Evolutionary conservation across 2,329 filamentous ascomycete species (phyloP).

Genomic region (Hypoxylon sp.): DNA sequence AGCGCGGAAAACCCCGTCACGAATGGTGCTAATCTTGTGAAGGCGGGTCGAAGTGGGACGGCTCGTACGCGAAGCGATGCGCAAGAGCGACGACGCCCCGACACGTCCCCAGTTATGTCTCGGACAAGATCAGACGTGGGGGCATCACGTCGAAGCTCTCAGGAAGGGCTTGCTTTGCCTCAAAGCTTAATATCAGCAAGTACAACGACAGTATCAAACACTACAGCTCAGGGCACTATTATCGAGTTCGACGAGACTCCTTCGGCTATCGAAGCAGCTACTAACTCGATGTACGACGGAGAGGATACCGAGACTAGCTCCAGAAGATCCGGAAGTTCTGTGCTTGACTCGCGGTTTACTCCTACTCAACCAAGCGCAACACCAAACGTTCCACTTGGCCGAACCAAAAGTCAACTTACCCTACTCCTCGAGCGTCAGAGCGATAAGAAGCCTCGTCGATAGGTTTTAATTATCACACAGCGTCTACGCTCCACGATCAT

Average conservation of each 20-base stretch:
- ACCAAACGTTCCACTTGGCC: conserved; percentile 59
- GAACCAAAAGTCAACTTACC: conserved; percentile 68
- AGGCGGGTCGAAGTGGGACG: conserved; percentile 12
- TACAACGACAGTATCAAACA: conserved; percentile 52
- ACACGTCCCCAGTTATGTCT: conserved; percentile 41
- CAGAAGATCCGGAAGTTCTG: conserved; percentile 44
- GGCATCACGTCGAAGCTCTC: conserved; percentile 32
- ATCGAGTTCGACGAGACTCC: conserved; percentile 50
- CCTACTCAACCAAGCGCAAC: conserved; percentile 60
- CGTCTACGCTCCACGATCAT: not conserved
- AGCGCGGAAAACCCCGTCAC: conserved; percentile 8
- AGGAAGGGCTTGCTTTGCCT: conserved; percentile 42
- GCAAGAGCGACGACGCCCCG: conserved; percentile 30
- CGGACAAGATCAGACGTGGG: conserved; percentile 45
- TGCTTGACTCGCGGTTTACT: conserved; percentile 51
- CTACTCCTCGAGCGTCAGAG: conserved; percentile 60
- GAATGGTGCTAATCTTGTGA: conserved; percentile 7
- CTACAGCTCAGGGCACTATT: conserved; percentile 55
- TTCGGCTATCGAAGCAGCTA: conserved; percentile 40
- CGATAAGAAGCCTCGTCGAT: conserved; percentile 44
- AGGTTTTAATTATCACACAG: conserved; percentile 23
- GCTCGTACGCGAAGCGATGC: conserved; percentile 28
- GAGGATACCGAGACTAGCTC: conserved; percentile 32
- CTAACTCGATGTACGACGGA: conserved; percentile 19
- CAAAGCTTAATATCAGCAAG: conserved; percentile 46